Percentiles rank a stretch among this genome's conserved stretches.
These are phyloP conservation scores for Fusarium sp. DNA, from an alignment of 2,329 filamentous ascomycete genomes.

Conservation along the genomic window DNA sequence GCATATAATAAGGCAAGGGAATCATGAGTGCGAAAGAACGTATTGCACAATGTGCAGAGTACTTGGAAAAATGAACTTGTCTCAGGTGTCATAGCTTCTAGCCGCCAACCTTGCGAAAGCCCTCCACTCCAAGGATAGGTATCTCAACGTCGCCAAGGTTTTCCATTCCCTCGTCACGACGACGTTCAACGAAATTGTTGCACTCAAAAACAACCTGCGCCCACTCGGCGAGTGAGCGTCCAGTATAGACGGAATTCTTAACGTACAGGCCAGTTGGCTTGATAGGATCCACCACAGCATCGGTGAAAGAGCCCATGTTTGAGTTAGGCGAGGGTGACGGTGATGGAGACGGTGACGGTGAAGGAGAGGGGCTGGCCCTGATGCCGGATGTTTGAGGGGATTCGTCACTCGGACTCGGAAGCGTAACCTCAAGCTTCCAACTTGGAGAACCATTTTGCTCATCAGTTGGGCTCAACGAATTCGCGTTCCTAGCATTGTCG, in stretches of 20 bases:
- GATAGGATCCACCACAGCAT: constrained; percentile 55
- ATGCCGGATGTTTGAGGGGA: constrained; percentile 8
- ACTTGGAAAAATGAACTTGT: constrained; percentile 2
- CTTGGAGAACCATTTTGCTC: constrained; percentile 36
- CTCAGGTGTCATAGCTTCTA: constrained; percentile 32
- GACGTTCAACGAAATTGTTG: constrained; percentile 83
- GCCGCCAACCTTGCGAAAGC: constrained; percentile 53
- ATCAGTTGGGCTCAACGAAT: constrained; percentile 50
- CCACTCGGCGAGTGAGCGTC: constrained; percentile 84
- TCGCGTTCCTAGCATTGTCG: constrained; percentile 64
- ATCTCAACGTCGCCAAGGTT: constrained; percentile 74
- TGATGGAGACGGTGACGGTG: constrained; percentile 16
- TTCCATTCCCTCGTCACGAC: constrained; percentile 78
- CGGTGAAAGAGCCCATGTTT: constrained; percentile 39
- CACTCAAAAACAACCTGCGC: constrained; percentile 78
- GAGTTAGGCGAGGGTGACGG: constrained; percentile 34
- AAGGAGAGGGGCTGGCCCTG: constrained; percentile 20
- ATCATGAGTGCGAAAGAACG: constrained; percentile 15
- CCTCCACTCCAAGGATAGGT: constrained; percentile 56
- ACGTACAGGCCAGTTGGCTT: constrained; percentile 60
- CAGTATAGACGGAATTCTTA: constrained; percentile 70
- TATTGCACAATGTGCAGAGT: constrained; percentile 1
- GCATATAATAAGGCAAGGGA: constrained; percentile 14
- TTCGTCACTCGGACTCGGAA: constrained; percentile 36
- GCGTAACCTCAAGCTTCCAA: constrained; percentile 37